These are phyloP conservation scores for Bipolaris victoriae DNA, from an alignment of 2,329 filamentous ascomycete genomes.

Conservation along the genomic window DNA sequence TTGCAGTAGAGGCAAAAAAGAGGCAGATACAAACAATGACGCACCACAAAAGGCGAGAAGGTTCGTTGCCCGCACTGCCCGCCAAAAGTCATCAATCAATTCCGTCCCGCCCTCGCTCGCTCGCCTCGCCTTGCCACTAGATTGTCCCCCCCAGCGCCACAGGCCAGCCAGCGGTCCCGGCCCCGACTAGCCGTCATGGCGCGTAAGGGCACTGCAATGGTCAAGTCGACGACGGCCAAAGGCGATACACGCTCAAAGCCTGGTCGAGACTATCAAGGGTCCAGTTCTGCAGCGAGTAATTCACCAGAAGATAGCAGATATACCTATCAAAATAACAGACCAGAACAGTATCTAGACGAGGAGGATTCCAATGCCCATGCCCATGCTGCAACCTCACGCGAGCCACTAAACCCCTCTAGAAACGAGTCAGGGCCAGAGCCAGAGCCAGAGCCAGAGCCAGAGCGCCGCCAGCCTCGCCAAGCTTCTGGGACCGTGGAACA, in stretches of 20 bases:
- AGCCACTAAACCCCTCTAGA: conserved; percentile 29
- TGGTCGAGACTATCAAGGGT: conserved; percentile 17
- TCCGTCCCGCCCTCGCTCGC: conserved; percentile 30
- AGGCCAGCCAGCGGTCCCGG: conserved; percentile 28
- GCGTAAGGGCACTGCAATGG: conserved; percentile 32
- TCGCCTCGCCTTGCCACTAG: conserved; percentile 36
- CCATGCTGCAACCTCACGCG: conserved; percentile 19
- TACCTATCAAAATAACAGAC: too few relatives aligned
- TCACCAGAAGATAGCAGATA: neutral
- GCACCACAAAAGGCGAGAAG: conserved; percentile 16
- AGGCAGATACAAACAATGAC: conserved; percentile 13
- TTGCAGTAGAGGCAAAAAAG: conserved; percentile 4
- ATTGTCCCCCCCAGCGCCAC: conserved; percentile 16
- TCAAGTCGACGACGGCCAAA: conserved; percentile 28
- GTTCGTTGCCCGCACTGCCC: conserved; percentile 16
- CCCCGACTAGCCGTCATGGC: conserved; percentile 23
- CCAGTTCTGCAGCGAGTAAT: neutral
- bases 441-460: conserved; percentile 2
- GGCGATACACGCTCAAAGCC: conserved; percentile 21
- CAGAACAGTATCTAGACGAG: too few relatives aligned
- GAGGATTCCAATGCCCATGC: neutral
- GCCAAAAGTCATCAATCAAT: conserved; percentile 33
- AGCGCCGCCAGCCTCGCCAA: conserved; percentile 29
- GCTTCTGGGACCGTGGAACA: conserved; percentile 17
- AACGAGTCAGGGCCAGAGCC: conserved; percentile 10